Conservation (phyloP, 2,329 filamentous ascomycete genomes). For the Ophiostoma angusticollis region DNA sequence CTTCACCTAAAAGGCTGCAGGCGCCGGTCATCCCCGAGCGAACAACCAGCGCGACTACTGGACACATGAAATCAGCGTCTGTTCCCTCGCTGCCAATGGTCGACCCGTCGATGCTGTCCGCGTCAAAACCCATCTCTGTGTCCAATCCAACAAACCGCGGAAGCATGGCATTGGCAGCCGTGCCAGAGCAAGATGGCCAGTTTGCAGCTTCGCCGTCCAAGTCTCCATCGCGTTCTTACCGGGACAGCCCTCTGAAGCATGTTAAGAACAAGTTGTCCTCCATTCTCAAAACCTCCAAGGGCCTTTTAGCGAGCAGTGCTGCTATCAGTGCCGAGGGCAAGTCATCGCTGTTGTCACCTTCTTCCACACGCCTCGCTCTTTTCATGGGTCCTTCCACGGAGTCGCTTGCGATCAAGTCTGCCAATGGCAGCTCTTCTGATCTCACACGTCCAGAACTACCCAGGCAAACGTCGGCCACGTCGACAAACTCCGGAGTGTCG, state of each 20-base stretch:
- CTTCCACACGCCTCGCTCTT: conserved; percentile 32
- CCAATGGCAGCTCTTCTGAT: conserved; percentile 20
- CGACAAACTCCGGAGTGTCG: background rate
- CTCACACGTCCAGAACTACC: conserved; percentile 34
- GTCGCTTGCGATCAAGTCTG: conserved; percentile 23
- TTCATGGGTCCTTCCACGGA: conserved; percentile 36
- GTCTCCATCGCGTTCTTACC: conserved; percentile 42
- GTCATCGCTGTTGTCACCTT: conserved; percentile 42
- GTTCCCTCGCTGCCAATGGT: conserved; percentile 38
- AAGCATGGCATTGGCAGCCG: conserved; percentile 28
- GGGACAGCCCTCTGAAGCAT: conserved; percentile 75
- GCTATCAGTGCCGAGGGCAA: conserved; percentile 51
- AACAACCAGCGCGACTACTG: conserved; percentile 15
- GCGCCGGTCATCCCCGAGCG: conserved; percentile 4
- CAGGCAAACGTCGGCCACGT: conserved; percentile 19
- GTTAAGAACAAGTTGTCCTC: conserved; percentile 89
- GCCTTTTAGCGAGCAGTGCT: conserved; percentile 67
- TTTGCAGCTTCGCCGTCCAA: conserved; percentile 40
- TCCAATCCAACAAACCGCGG: conserved; percentile 34
- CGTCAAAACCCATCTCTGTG: conserved; percentile 49
- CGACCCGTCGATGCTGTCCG: conserved; percentile 20
- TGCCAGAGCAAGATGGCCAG: conserved; percentile 23
- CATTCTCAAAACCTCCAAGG: conserved; percentile 76
- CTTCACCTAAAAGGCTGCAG: conserved; percentile 24
- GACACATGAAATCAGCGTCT: conserved; percentile 51